A percentile compares a stretch with the other conserved stretches of the same genome.
Conservation (phyloP, 2,329 filamentous ascomycete genomes). For the Tolypocladium nubicola region DNA sequence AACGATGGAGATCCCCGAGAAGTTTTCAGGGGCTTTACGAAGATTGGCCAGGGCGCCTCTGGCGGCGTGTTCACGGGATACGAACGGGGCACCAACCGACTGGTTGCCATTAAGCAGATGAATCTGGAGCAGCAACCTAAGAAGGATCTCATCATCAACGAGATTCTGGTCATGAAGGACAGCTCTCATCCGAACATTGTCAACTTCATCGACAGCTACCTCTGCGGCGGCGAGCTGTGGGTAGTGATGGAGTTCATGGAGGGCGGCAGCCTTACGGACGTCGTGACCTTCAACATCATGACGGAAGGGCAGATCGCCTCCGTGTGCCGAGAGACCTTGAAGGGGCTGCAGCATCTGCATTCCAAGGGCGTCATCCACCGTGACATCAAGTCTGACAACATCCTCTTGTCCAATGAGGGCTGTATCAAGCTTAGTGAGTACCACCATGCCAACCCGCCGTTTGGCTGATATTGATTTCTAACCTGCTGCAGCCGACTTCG, state of each 20-base stretch:
- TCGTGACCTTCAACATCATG: constrained; percentile 99
- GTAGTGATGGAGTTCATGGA: constrained; percentile 99
- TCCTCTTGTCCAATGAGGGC: constrained; percentile 83
- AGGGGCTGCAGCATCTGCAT: constrained; percentile 87
- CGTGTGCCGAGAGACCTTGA: constrained; percentile 86
- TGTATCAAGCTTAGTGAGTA: constrained; percentile 92
- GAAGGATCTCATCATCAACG: constrained; percentile 98
- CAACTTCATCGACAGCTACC: constrained; percentile 96
- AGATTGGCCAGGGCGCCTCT: constrained; percentile 95
- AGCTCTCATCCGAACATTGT: constrained; percentile 98
- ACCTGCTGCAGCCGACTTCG: constrained; percentile 69
- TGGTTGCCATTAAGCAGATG: constrained; percentile 99
- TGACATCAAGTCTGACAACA: constrained; percentile 99
- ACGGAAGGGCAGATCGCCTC: constrained; percentile 94
- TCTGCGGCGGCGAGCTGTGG: constrained; percentile 86
- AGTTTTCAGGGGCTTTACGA: constrained; percentile 77
- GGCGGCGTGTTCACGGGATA: constrained; percentile 92
- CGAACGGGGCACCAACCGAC: constrained; percentile 70
- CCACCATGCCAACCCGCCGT: neutral
- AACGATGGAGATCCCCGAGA: constrained; percentile 80
- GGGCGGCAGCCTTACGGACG: constrained; percentile 91
- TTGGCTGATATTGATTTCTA: neutral
- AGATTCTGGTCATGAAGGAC: constrained; percentile 98
- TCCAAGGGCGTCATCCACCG: constrained; percentile 97
- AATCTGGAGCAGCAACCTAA: constrained; percentile 97